These are phyloP conservation scores for Didymella pinodella DNA, from an alignment of 2,329 filamentous ascomycete species.

Conservation along the genomic window DNA sequence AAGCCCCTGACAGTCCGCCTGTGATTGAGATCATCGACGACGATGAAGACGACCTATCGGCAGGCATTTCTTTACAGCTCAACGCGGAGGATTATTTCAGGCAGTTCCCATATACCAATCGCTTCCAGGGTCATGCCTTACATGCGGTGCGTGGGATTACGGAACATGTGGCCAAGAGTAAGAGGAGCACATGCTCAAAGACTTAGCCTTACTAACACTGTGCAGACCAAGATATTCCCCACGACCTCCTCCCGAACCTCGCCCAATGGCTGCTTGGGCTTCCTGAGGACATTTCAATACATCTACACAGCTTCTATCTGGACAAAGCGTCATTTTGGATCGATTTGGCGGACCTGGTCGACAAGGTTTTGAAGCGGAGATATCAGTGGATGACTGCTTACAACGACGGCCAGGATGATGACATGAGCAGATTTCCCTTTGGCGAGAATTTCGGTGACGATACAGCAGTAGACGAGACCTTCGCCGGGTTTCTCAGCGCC, in stretches of 20 bases:
- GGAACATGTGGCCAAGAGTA: slow-evolving; percentile 39
- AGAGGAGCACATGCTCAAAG: slow-evolving; percentile 5
- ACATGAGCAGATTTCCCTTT: slow-evolving; percentile 37
- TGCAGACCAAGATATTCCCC: slow-evolving; percentile 12
- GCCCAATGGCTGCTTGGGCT: slow-evolving; percentile 40
- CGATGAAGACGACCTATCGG: slow-evolving; percentile 33
- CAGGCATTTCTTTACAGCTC: slow-evolving; percentile 28
- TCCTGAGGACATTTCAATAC: slow-evolving; percentile 33
- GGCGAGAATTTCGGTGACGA: slow-evolving; percentile 39
- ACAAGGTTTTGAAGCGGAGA: slow-evolving; percentile 40
- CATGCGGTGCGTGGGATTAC: slow-evolving; percentile 22
- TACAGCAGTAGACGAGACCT: slow-evolving; percentile 33
- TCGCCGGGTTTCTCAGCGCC: slow-evolving; percentile 39
- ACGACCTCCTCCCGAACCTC: slow-evolving; percentile 36
- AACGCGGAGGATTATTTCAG: slow-evolving; percentile 42
- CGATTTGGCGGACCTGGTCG: slow-evolving; percentile 41
- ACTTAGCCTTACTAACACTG: neutral
- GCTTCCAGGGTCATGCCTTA: neutral
- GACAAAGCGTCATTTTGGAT: slow-evolving; percentile 46
- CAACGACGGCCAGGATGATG: slow-evolving; percentile 23
- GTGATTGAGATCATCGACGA: slow-evolving; percentile 52
- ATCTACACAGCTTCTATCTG: slow-evolving; percentile 37
- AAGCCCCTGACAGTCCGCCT: slow-evolving; percentile 39
- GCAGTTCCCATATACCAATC: slow-evolving; percentile 41
- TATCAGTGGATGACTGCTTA: slow-evolving; percentile 29